Evolutionary conservation across 2,329 filamentous ascomycete genomes (phyloP).

Genomic region (Stemphylium vesicarium): DNA sequence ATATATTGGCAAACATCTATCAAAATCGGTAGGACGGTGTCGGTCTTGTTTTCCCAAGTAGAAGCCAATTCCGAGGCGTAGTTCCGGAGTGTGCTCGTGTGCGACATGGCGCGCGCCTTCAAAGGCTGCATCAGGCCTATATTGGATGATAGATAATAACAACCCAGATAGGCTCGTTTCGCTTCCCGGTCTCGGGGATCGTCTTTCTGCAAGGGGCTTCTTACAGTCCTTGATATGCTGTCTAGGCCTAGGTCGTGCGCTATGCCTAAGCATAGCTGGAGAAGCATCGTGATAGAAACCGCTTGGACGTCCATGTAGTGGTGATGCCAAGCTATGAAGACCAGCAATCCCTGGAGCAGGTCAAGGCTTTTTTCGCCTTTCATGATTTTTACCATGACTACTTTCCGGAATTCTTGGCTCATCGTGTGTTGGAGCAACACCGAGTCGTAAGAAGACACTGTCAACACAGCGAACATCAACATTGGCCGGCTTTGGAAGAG

Average conservation of each 20-base stretch:
- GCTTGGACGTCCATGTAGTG: slow-evolving; percentile 46
- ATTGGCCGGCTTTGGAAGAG: slow-evolving; percentile 42
- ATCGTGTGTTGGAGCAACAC: slow-evolving; percentile 36
- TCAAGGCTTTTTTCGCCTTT: slow-evolving; percentile 46
- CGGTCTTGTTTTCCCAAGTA: slow-evolving; percentile 39
- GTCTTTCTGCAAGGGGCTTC: slow-evolving; percentile 29
- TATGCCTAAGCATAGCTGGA: slow-evolving; percentile 44
- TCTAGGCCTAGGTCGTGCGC: slow-evolving; percentile 42
- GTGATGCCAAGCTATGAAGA: slow-evolving; percentile 48
- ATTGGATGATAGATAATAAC: slow-evolving; percentile 43
- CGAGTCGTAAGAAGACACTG: slow-evolving; percentile 43
- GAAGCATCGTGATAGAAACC: slow-evolving; percentile 42
- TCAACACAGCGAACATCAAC: slow-evolving; percentile 44
- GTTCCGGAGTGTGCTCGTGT: slow-evolving; percentile 35
- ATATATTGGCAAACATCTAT: slow-evolving; percentile 44
- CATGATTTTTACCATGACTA: slow-evolving; percentile 44
- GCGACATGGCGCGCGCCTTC: slow-evolving; percentile 32
- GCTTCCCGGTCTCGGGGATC: slow-evolving; percentile 37
- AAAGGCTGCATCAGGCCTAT: slow-evolving; percentile 34
- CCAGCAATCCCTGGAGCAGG: slow-evolving; percentile 40
- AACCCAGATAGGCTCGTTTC: slow-evolving; percentile 45
- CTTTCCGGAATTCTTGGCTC: slow-evolving; percentile 46
- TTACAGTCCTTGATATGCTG: slow-evolving; percentile 24
- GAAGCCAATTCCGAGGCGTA: slow-evolving; percentile 43
- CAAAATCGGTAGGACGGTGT: slow-evolving; percentile 38